These are phyloP conservation scores for Ogataea angusta DNA, from an alignment of 805 yeast species.

Conservation along the genomic window DNA sequence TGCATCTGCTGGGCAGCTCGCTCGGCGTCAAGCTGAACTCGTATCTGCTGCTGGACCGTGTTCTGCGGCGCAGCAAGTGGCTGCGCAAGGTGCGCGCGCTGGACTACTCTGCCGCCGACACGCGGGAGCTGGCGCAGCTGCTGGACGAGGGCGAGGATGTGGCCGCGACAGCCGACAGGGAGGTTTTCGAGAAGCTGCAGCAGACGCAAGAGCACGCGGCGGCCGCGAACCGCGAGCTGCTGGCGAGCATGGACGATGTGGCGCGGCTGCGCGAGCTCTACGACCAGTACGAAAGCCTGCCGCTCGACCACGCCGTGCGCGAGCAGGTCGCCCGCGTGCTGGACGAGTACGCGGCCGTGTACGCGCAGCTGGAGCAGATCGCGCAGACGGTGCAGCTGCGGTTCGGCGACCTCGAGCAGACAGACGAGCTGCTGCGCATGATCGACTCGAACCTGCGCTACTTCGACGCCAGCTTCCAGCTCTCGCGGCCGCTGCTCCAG, in stretches of 20 bases:
- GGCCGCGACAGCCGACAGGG: conserved; percentile 17
- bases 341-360: conserved; percentile 71
- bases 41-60: conserved; percentile 37
- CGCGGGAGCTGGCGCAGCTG: conserved; percentile 14
- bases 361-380: conserved; percentile 23
- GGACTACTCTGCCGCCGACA: conserved; percentile 27
- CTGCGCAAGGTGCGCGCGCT: conserved; percentile 24
- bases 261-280: conserved; percentile 10
- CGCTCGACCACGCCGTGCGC: conserved; percentile 14
- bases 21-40: conserved; percentile 58
- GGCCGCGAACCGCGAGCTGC: conserved; percentile 14
- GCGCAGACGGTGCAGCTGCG: conserved; percentile 7
- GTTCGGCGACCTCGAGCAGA: conserved; percentile 9
- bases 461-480: conserved; percentile 6
- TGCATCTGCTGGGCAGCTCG: conserved; percentile 56
- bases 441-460: conserved; percentile 11
- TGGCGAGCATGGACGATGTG: conserved; percentile 1
- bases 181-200: conserved; percentile 11
- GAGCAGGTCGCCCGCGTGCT: conserved; percentile 63
- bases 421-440: conserved; percentile 18
- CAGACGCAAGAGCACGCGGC: conserved; percentile 14
- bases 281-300: conserved; percentile 14
- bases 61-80: conserved; percentile 41
- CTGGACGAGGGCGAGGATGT: conserved; percentile 26
- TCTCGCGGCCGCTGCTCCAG: conserved; percentile 5